These are phyloP conservation scores for Penicillium pancosmium DNA, from an alignment of 495 filamentous ascomycete genomes.

Conservation along the genomic window DNA sequence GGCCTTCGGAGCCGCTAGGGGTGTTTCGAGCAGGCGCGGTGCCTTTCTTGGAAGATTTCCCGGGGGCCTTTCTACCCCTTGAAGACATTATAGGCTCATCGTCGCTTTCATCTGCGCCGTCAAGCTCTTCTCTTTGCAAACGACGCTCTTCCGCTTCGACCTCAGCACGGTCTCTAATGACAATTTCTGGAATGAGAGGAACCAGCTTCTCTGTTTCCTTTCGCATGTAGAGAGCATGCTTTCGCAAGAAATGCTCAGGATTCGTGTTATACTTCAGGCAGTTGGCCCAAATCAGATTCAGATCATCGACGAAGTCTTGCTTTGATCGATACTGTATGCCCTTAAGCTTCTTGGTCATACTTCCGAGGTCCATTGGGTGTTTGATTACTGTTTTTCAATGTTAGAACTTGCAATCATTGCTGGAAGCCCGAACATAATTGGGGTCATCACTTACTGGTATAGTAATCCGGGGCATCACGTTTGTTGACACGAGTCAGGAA, in stretches of 20 bases:
- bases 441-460: slow-evolving; percentile 64
- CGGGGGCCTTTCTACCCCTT: slow-evolving; percentile 85
- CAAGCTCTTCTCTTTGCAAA: slow-evolving; percentile 73
- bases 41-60: slow-evolving; percentile 72
- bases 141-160: slow-evolving; percentile 95
- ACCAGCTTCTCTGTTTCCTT: slow-evolving; percentile 96
- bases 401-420: slow-evolving; percentile 20
- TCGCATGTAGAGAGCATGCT: slow-evolving; percentile 93
- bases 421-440: slow-evolving; percentile 2
- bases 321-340: slow-evolving; percentile 86
- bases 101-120: slow-evolving; percentile 87
- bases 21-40: slow-evolving; percentile 72
- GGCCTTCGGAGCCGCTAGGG: slow-evolving; percentile 67
- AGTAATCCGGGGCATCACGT: slow-evolving; percentile 94
- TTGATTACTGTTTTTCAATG: slow-evolving; percentile 72
- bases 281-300: slow-evolving; percentile 95
- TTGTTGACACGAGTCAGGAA: slow-evolving; percentile 95
- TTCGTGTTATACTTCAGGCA: slow-evolving; percentile 95
- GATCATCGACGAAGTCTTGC: slow-evolving; percentile 87
- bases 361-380: slow-evolving; percentile 95
- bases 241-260: slow-evolving; percentile 80
- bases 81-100: slow-evolving; percentile 99
- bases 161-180: slow-evolving; percentile 85
- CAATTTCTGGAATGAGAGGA: slow-evolving; percentile 90
- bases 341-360: slow-evolving; percentile 98